Conservation (phyloP, 2,329 filamentous ascomycete genomes). For the Alternaria viburni region DNA sequence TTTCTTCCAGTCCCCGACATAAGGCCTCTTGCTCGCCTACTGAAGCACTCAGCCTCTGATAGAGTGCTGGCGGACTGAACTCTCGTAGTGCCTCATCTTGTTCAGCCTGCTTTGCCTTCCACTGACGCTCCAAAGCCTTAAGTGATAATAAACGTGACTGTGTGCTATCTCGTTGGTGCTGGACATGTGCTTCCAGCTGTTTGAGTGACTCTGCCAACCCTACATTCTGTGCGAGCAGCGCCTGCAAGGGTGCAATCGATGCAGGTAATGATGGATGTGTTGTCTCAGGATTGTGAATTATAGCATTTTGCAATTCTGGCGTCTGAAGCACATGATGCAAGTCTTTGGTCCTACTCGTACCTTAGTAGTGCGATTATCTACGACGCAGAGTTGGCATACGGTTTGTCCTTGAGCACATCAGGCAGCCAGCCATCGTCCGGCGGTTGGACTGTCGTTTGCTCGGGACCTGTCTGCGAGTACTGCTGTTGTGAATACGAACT, state of each 20-base stretch:
- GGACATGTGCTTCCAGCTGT: conserved; percentile 65
- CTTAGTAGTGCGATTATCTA: conserved; percentile 20
- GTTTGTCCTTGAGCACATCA: conserved; percentile 76
- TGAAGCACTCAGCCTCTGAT: conserved; percentile 77
- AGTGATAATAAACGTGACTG: conserved; percentile 83
- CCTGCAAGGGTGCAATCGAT: conserved; percentile 68
- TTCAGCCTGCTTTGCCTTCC: conserved; percentile 84
- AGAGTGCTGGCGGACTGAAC: conserved; percentile 85
- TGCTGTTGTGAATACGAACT: conserved; percentile 25
- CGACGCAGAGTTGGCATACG: conserved; percentile 61
- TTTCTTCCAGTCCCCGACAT: conserved; percentile 86
- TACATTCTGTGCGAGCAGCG: conserved; percentile 73
- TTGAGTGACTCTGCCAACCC: conserved; percentile 69
- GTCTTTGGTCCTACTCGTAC: conserved; percentile 71
- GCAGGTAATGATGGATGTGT: conserved; percentile 74
- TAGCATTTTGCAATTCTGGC: conserved; percentile 72
- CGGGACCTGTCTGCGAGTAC: conserved; percentile 21
- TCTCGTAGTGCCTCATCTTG: conserved; percentile 85
- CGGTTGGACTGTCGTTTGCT: conserved; percentile 29
- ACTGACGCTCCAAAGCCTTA: conserved; percentile 88
- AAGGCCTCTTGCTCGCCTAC: conserved; percentile 83
- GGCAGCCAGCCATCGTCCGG: conserved; percentile 78
- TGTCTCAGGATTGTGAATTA: conserved; percentile 70
- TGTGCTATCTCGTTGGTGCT: conserved; percentile 69
- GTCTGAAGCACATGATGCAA: conserved; percentile 72